phyloP scores from a whole-genome alignment of 2,329 filamentous ascomycete species.

The Gnomoniopsis sp. region DNA sequence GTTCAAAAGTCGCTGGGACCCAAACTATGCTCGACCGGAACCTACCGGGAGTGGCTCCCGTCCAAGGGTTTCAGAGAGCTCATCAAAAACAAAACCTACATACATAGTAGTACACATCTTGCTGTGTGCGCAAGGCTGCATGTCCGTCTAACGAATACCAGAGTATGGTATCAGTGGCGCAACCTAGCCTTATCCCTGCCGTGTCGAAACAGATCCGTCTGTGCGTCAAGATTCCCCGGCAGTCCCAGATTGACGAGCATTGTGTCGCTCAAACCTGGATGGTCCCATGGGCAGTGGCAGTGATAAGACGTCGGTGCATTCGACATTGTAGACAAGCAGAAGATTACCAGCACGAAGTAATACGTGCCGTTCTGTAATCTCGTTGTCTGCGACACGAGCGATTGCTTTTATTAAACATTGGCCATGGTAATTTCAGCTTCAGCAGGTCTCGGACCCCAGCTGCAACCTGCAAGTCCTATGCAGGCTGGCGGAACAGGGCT shows the following conservation, averaged over 20 bases:
- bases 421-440: neutral
- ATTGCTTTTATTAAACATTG: neutral
- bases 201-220: constrained; percentile 12
- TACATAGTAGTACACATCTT: neutral
- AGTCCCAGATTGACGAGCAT: neutral
- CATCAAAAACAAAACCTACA: neutral
- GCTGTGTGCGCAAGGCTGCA: neutral
- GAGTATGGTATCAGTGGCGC: constrained; percentile 1
- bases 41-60: neutral
- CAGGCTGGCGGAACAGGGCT: constrained; percentile 4
- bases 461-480: constrained; percentile 5
- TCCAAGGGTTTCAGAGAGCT: neutral
- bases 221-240: constrained; percentile 7
- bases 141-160: neutral
- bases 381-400: too few species aligned
- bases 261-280: neutral
- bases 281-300: neutral
- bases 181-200: constrained; percentile 9
- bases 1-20: neutral
- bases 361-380: too few species aligned
- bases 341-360: too few species aligned
- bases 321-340: neutral
- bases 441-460: neutral
- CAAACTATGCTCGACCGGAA: neutral
- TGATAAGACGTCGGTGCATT: neutral